phyloP scores from a whole-genome alignment of 2,329 filamentous ascomycete genomes.

The Aspergillus sp. region DNA sequence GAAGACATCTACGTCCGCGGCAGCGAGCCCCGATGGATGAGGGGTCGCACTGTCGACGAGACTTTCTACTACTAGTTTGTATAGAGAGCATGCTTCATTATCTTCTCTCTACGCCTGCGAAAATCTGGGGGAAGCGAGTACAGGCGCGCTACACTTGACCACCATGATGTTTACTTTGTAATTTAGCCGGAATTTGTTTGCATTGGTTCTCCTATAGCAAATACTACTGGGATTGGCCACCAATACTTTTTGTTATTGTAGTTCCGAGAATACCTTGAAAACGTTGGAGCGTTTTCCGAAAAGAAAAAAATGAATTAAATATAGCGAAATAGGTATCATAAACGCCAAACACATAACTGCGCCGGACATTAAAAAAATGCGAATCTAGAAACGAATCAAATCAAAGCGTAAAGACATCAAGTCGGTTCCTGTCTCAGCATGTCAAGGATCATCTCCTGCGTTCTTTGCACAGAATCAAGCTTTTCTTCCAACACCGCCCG shows the following conservation, averaged over 20 bases:
- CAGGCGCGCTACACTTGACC: slow-evolving; percentile 9
- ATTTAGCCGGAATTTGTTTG: slow-evolving; percentile 39
- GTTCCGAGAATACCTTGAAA: background rate
- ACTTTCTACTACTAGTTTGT: slow-evolving; percentile 70
- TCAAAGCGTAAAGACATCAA: slow-evolving; percentile 14
- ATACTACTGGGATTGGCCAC: slow-evolving; percentile 18
- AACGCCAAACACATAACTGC: background rate
- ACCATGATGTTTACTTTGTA: slow-evolving; percentile 36
- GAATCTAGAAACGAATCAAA: background rate
- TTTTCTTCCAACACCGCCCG: slow-evolving; percentile 35
- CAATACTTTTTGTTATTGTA: background rate
- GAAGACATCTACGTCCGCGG: slow-evolving; percentile 96
- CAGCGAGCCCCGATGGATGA: slow-evolving; percentile 82
- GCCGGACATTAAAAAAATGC: slow-evolving; percentile 2
- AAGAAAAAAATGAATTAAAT: background rate
- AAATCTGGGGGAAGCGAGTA: slow-evolving; percentile 3
- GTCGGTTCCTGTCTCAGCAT: slow-evolving; percentile 38
- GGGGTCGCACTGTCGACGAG: slow-evolving; percentile 87
- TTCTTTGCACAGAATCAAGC: slow-evolving; percentile 39
- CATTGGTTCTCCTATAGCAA: slow-evolving; percentile 27
- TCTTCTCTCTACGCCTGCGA: background rate
- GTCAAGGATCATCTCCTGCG: slow-evolving; percentile 43
- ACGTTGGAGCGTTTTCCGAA: background rate
- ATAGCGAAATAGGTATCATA: slow-evolving; percentile 12
- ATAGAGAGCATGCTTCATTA: slow-evolving; percentile 1